A percentile compares a stretch with the other conserved stretches of the same genome.
Conservation (phyloP, 768 basidiomycete species). For the Hirschioporus abietinus region DNA sequence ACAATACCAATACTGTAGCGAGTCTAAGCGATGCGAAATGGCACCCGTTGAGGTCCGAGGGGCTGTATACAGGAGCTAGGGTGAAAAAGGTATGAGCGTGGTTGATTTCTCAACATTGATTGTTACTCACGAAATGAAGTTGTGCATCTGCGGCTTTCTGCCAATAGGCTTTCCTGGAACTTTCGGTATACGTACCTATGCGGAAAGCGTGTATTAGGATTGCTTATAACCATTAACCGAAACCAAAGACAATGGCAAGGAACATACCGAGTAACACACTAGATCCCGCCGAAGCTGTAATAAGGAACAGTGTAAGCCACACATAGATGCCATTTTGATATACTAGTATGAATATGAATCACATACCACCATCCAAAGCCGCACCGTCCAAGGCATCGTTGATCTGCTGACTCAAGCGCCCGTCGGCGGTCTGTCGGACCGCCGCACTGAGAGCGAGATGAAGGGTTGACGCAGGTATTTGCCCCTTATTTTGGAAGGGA, state of each 20-base stretch:
- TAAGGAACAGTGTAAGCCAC: background rate
- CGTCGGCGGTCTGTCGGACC: conserved; percentile 23
- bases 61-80: conserved; percentile 20
- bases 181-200: conserved; percentile 15
- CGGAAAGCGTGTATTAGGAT: conserved; percentile 1
- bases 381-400: conserved; percentile 23
- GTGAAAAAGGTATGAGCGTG: background rate
- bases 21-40: conserved; percentile 33
- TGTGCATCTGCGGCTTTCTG: conserved; percentile 18
- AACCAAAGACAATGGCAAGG: background rate
- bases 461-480: conserved; percentile 18
- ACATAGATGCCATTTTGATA: background rate
- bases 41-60: conserved; percentile 32
- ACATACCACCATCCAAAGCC: conserved; percentile 20
- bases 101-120: background rate
- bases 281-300: conserved; percentile 20
- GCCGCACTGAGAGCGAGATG: conserved; percentile 23
- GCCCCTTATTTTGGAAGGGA: conserved; percentile 17
- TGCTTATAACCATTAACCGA: background rate
- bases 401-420: conserved; percentile 23
- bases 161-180: conserved; percentile 17
- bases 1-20: conserved; percentile 26
- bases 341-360: background rate
- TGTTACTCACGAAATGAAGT: conserved; percentile 17
- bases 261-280: conserved; percentile 20